These are phyloP conservation scores for Graphilbum sp. DNA, from an alignment of 2,329 filamentous ascomycete species.

Conservation along the genomic window DNA sequence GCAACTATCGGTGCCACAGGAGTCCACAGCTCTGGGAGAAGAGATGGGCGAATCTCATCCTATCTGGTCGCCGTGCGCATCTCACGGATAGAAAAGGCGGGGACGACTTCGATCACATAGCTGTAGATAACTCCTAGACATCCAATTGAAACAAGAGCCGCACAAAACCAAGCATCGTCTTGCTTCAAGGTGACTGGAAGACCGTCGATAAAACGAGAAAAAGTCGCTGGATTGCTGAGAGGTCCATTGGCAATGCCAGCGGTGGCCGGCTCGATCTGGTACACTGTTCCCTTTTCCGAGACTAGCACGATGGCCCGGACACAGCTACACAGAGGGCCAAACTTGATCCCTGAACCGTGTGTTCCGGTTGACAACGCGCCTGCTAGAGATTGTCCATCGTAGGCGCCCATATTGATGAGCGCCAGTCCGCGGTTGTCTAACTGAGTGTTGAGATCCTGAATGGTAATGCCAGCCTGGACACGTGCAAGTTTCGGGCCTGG, in stretches of 20 bases:
- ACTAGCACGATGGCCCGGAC: conserved; percentile 12
- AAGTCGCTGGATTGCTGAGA: conserved; percentile 10
- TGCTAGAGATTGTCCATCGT: conserved; percentile 12
- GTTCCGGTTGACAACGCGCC: conserved; percentile 12
- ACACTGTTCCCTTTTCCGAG: conserved; percentile 10
- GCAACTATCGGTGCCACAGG: conserved; percentile 8
- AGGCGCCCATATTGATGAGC: conserved; percentile 12
- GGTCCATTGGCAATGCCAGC: conserved; percentile 3
- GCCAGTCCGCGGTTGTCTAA: conserved; percentile 12
- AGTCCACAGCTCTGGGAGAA: conserved; percentile 9
- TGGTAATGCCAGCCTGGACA: conserved; percentile 11
- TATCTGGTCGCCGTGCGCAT: conserved; percentile 9
- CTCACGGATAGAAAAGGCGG: conserved; percentile 10
- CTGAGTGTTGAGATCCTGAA: conserved; percentile 11
- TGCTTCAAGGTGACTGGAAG: conserved; percentile 11
- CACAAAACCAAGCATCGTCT: conserved; percentile 12
- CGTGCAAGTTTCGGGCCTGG: conserved; percentile 5
- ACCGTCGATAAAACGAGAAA: conserved; percentile 7
- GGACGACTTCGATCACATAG: conserved; percentile 11
- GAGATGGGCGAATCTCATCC: conserved; percentile 10
- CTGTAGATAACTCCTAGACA: conserved; percentile 13
- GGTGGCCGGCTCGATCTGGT: conserved; percentile 12
- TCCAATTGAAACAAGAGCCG: conserved; percentile 12
- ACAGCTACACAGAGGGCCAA: conserved; percentile 9
- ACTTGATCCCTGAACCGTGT: conserved; percentile 12